Conservation (phyloP, 345 rosid genomes). For the Angophora floribunda region DNA sequence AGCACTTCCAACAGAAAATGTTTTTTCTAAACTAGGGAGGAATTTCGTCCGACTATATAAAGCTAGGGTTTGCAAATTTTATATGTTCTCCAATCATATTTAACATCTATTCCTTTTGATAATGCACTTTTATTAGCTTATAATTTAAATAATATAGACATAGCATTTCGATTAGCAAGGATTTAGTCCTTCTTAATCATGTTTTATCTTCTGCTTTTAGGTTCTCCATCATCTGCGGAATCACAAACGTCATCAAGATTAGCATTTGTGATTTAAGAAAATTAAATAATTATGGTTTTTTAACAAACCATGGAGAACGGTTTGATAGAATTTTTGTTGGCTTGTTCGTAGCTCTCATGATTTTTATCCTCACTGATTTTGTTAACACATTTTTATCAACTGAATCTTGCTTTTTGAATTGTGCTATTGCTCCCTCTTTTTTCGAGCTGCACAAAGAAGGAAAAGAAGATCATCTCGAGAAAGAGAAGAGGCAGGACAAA, state of each 20-base stretch:
- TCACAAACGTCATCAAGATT: not conserved
- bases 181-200: not conserved
- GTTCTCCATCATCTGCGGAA: not conserved
- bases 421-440: not conserved
- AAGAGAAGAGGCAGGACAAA: not conserved
- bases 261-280: not conserved
- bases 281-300: not conserved
- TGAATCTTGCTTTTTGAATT: not conserved
- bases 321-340: not conserved
- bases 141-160: no score
- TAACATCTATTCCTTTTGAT: no score
- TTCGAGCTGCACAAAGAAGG: not conserved
- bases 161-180: not conserved
- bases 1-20: no score
- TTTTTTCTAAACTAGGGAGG: no score
- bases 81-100: no score
- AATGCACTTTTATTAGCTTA: no score
- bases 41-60: no score
- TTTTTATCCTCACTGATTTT: no score
- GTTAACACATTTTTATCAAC: no score
- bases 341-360: not conserved
- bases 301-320: not conserved
- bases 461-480: not conserved
- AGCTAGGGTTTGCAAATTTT: no score
- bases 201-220: not conserved